Evolutionary conservation across 2,329 filamentous ascomycete genomes (phyloP), one percentile per base, ranked within the genome.

Genomic region (Elsinoe necatrix): DNA sequence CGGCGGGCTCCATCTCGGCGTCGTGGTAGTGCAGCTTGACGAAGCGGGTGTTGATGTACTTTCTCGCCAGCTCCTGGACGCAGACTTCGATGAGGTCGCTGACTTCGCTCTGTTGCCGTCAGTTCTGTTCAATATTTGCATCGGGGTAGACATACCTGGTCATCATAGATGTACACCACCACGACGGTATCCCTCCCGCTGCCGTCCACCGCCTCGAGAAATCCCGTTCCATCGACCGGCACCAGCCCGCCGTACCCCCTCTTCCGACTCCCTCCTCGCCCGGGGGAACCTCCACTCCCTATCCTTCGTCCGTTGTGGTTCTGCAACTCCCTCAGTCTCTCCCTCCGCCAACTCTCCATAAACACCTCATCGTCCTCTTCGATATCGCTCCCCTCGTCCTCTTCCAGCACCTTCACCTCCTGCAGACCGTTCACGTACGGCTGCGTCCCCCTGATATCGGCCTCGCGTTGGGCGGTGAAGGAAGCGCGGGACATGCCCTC

Each of bases 171-270:
- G 73, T 92, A 95, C 25, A 98, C 93, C 1, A 96, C 86, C 1
- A 97, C 91, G 2, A 87, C 80, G 0, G 89, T 92, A 47, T 92
- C 87, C 48, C 84, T 73, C 37, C 83, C 78, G 3, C 92, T 89
- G 72, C 89, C 93, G 74, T 98, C 93, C 63, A 97, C 89, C 56
- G 92, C 91, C 71, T 97, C 91, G n/a, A 98, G 80, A 66, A 95
- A 98, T 16, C 91, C 93, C 61, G 86, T 77, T 6, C 89, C 92
- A 75, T 97, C 91, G 1, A 97, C 93, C 58, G 83, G 80, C 60
- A 91, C 86, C 61, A 97, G 75, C 11, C 80, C 81, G 20, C 93
- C 93, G 68, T 87, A 97, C 58, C 86, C 81, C 64, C 85, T 63
- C 18, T 61, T 62, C 37, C 61, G 56, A 8, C 59, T 58, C 16